Evolutionary conservation across 495 filamentous ascomycete genomes (phyloP).

Genomic region (Apodospora peruviana): DNA sequence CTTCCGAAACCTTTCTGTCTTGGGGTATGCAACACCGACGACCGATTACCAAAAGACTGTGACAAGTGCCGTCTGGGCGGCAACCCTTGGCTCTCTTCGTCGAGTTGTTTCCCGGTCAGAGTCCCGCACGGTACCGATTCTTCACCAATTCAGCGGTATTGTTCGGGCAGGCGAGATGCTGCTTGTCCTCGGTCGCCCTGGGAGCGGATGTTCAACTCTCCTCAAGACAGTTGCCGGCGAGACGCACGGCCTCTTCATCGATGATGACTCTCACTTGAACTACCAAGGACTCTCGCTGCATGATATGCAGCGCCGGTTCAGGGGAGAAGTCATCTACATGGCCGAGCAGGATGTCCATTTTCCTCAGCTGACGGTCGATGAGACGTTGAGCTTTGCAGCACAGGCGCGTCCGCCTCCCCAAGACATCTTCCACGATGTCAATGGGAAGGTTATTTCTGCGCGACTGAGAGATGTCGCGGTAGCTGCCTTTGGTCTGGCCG

Average conservation of each 20-base stretch:
- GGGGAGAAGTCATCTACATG: constrained; percentile 73
- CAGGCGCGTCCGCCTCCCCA: constrained; percentile 23
- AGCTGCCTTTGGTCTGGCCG: constrained; percentile 41
- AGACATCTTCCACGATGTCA: constrained; percentile 41
- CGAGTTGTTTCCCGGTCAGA: too few species aligned
- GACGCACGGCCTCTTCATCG: constrained; percentile 54
- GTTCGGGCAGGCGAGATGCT: constrained; percentile 71
- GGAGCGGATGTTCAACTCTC: constrained; percentile 72
- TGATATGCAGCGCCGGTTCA: constrained; percentile 61
- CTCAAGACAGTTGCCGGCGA: constrained; percentile 70
- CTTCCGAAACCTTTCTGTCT: too few species aligned
- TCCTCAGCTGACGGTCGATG: constrained; percentile 65
- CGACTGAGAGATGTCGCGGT: too few species aligned
- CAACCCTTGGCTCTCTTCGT: too few species aligned
- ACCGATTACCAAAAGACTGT: too few species aligned
- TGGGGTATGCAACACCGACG: too few species aligned
- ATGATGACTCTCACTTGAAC: constrained; percentile 54
- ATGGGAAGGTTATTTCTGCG: too few species aligned
- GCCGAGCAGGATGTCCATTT: constrained; percentile 76
- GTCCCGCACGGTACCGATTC: constrained; percentile 43
- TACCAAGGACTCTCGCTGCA: too few species aligned
- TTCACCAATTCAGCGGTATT: constrained; percentile 66
- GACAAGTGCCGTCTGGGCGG: too few species aligned
- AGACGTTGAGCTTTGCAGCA: constrained; percentile 72
- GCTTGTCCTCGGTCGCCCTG: constrained; percentile 72